Evolutionary conservation across 805 yeast genomes (phyloP), one percentile per base, ranked within the genome.

Genomic region (Sugiyamaella floridensis): DNA sequence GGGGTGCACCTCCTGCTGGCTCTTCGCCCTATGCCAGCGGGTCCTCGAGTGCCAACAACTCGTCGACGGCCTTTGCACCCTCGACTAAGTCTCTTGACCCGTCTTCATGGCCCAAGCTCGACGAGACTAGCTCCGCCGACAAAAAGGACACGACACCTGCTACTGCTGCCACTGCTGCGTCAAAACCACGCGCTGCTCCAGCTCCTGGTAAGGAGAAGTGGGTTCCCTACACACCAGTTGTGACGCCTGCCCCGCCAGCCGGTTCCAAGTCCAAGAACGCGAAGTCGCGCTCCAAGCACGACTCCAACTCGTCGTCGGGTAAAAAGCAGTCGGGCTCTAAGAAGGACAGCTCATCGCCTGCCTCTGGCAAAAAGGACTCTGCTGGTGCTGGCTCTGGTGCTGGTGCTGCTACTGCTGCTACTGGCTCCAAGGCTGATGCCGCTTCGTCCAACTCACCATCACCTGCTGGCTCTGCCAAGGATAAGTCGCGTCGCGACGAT

Each of bases 151-250:
- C 26, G 26, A 22, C 26, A 6, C 10, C 49, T 20, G 45, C 32
- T 12, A 40, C 43, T 14, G 29, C 50, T 4, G 42, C 45, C 18
- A 15, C 34, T 15, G 42, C 45, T 4, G 22, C 41, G 10, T 19
- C 55, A 16, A 43, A 62, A 58, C 53, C 49, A 6, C 51, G 55
- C 46, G 68, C 22, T 22, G 26, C 26, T 22, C 26, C 26, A 4
- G 26, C 26, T 22, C 20, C 68, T 14, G 81, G 82, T 52, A 81
- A 78, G 61, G 85, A 80, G 61, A 85, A 84, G 65, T 83, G 88
- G 87, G 77, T 82, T 41, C 88, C 88, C n/a, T 80, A 78, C 65
- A 76, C 80, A 59, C 86, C 81, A 26, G 69, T 49, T 20, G 43
- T 53, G 18, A 47, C 20, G 28, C 37, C 53, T 79, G 43, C 78